A percentile compares a stretch with the other conserved stretches of the same genome.
phyloP scores from a whole-genome alignment of 2,329 filamentous ascomycete genomes.

The Phialophora verrucosa region DNA sequence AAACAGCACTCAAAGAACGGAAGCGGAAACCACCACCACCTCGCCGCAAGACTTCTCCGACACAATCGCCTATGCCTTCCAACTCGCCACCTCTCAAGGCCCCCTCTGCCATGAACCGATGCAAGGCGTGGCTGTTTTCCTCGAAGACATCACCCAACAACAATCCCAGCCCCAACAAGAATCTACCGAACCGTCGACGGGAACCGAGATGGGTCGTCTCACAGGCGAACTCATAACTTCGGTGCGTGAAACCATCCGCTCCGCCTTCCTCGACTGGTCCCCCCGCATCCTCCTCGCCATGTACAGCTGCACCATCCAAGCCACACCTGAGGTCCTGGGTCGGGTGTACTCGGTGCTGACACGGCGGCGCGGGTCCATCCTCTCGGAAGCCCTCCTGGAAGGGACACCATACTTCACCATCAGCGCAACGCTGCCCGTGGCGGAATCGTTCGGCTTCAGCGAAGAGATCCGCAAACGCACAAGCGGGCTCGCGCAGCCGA shows the following conservation, averaged over 20 bases:
- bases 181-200: conserved; percentile 47
- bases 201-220: conserved; percentile 74
- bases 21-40: conserved; percentile 46
- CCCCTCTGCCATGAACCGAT: conserved; percentile 92
- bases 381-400: conserved; percentile 90
- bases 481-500: conserved; percentile 85
- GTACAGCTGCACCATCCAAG: conserved; percentile 98
- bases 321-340: conserved; percentile 85
- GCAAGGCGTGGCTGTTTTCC: conserved; percentile 87
- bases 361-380: conserved; percentile 83
- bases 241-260: conserved; percentile 79
- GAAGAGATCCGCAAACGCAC: conserved; percentile 97
- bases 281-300: conserved; percentile 94
- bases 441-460: conserved; percentile 92
- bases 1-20: conserved; percentile 27
- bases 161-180: conserved; percentile 6
- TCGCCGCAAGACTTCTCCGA: conserved; percentile 76
- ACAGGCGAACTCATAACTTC: conserved; percentile 94
- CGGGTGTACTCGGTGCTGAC: conserved; percentile 98
- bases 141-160: conserved; percentile 78
- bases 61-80: conserved; percentile 92
- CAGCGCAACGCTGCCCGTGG: conserved; percentile 82
- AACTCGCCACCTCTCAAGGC: conserved; percentile 85
- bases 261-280: conserved; percentile 93
- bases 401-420: conserved; percentile 98